Base-by-base conservation (phyloP, 495 filamentous ascomycete genomes). In the Extremus antarcticus region DNA sequence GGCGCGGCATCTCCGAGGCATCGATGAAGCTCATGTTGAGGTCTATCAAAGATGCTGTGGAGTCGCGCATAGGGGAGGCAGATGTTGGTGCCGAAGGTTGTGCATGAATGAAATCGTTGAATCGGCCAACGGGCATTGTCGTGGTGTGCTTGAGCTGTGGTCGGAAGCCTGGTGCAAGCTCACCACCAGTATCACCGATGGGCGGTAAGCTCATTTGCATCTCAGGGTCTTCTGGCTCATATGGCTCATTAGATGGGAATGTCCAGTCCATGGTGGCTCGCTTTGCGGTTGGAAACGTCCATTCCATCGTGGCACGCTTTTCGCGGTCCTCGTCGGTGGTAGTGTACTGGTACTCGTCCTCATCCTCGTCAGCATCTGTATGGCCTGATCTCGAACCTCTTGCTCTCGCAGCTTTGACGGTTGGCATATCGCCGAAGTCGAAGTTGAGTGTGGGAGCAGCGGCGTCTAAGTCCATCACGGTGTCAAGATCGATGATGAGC, bases 231-330 rank as follows among this genome's bases (percentile, higher is more conserved):
- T 58, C 47, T 40, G 55, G 39, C 43, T 55, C 25, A 7, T 47
- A 23, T 55, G 25, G 25, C 40, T 63, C 47, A 54, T 19, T 59
- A 55, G 19, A 21, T 39, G 49, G 40, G 46, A 53, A 56, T 2
- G 21, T 60, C 43, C 53, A 58, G 20, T 62, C 62, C 53, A 55
- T 53, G 15, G 49, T 51, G n/a, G 63, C 54, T 2, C 74, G 71
- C 29, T 65, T 64, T 69, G 74, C 72, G 22, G 75, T 69, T 2
- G 81, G 79, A 63, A 82, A 83, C 38, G 75, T 81, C 80, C 80
- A 83, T 41, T 84, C 80, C 43, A 78, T 74, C 0, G 79, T 79
- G 8, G 74, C 69, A 21, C 78, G 70, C 11, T 51, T 62, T 39
- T 73, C 74, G 3, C 70, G 60, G 56, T 76, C 75, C 1, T 69